Base-by-base conservation (phyloP, 1,284 basidiomycete genomes). In the Moesziomyces globuligerus region DNA sequence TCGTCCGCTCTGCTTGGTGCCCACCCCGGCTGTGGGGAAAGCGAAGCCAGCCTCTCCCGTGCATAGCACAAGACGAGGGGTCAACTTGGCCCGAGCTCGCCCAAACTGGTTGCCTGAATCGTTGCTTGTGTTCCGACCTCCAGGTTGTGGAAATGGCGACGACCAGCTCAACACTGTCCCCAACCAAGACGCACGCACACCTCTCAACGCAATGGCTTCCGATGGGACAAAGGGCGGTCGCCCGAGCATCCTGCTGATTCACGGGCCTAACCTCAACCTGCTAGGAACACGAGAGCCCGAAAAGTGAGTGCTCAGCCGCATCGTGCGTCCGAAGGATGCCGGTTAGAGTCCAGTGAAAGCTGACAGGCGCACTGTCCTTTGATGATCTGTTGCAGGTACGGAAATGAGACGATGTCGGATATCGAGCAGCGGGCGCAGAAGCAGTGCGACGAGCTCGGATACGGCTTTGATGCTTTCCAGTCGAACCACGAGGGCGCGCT, bases 181-280 rank as follows among this genome's bases (percentile, higher is more conserved):
- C n/a, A n/a, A n/a, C n/a, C n/a, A n/a, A n/a, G n/a, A n/a, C n/a
- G n/a, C n/a, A n/a, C n/a, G n/a, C n/a, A n/a, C n/a, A n/a, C n/a
- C n/a, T n/a, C n/a, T n/a, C n/a, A n/a, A n/a, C n/a, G n/a, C n/a
- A n/a, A 43, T 51, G 48, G 8, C 18, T 8, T 24, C 49, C 23
- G 13, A n/a, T 7, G 23, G 4, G 20, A 13, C 47, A 7, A 24
- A 44, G 24, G 18, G 36, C 2, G 25, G 38, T 18, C 25, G 20
- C 15, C 41, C 6, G 18, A 70, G 48, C 42, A 62, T 73, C 29
- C 48, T 77, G 37, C 48, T 74, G n/a, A 52, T 75, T 46, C 55
- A 74, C 54, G 83, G 83, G 7, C 83, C 83, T 13, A 84, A 83
- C 45, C 70, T 84, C 20, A 83, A 83, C 64, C 62, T 83, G 4